These are phyloP conservation scores for Cladosporium austrohemisphaericum DNA, from an alignment of 2,329 filamentous ascomycete genomes.

Conservation along the genomic window DNA sequence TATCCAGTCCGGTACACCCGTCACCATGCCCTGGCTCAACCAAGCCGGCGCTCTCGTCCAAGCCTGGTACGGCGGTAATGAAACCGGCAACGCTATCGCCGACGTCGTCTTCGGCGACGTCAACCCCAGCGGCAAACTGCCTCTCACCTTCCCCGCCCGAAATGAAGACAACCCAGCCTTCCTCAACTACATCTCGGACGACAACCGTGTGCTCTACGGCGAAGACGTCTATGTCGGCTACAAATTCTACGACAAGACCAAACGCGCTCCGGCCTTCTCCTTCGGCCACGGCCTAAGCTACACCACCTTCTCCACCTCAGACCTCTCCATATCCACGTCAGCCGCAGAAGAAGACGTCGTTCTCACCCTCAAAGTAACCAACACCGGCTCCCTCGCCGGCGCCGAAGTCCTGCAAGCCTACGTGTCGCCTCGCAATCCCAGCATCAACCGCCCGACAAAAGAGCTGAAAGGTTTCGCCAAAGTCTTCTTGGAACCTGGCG, in stretches of 20 bases:
- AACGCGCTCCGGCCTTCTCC: slow-evolving; percentile 61
- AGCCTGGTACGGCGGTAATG: slow-evolving; percentile 58
- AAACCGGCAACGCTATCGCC: slow-evolving; percentile 75
- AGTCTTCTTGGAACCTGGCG: slow-evolving; percentile 55
- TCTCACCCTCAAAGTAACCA: slow-evolving; percentile 50
- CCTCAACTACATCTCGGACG: slow-evolving; percentile 70
- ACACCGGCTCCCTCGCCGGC: slow-evolving; percentile 56
- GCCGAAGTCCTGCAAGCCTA: slow-evolving; percentile 67
- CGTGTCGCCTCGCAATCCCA: slow-evolving; percentile 59
- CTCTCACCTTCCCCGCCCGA: slow-evolving; percentile 62
- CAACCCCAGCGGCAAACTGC: slow-evolving; percentile 72
- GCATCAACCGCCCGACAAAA: slow-evolving; percentile 64
- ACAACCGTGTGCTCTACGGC: slow-evolving; percentile 64
- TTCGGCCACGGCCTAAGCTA: slow-evolving; percentile 79
- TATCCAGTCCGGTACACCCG: slow-evolving; percentile 72
- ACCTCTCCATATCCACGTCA: slow-evolving; percentile 46
- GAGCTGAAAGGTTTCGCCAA: slow-evolving; percentile 69
- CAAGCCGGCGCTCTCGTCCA: slow-evolving; percentile 61
- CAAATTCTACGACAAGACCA: slow-evolving; percentile 63
- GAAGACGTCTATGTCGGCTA: slow-evolving; percentile 73
- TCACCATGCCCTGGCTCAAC: slow-evolving; percentile 67
- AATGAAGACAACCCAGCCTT: slow-evolving; percentile 58
- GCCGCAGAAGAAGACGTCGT: slow-evolving; percentile 44
- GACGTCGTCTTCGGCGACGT: slow-evolving; percentile 71
- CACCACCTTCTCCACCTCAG: slow-evolving; percentile 65